Conservation (phyloP, 2,329 filamentous ascomycete species). For the Epichloe hybrida region DNA sequence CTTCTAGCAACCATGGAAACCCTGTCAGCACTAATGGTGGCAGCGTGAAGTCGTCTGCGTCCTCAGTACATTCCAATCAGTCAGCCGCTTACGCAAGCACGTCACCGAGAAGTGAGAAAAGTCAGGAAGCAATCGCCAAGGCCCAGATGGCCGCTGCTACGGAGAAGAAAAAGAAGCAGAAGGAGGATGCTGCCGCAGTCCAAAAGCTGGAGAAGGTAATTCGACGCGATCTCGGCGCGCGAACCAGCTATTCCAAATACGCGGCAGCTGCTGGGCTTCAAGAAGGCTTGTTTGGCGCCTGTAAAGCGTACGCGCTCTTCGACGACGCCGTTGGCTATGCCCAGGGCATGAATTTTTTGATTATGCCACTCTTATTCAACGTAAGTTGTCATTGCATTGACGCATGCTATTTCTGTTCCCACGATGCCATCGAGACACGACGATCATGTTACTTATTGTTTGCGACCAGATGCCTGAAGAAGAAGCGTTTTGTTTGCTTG, state of each 20-base stretch:
- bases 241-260: slow-evolving; percentile 95
- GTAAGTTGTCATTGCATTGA: slow-evolving; percentile 31
- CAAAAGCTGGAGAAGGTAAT: slow-evolving; percentile 85
- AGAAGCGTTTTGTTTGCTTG: slow-evolving; percentile 87
- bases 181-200: slow-evolving; percentile 60
- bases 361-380: slow-evolving; percentile 93
- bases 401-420: background rate
- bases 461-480: slow-evolving; percentile 74
- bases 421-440: background rate
- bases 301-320: slow-evolving; percentile 93
- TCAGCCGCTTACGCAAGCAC: slow-evolving; percentile 47
- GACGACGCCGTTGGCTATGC: slow-evolving; percentile 93
- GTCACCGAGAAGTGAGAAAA: slow-evolving; percentile 46
- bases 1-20: slow-evolving; percentile 35
- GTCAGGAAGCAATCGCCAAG: slow-evolving; percentile 50
- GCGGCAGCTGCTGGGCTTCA: slow-evolving; percentile 82
- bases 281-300: slow-evolving; percentile 86
- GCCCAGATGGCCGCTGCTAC: slow-evolving; percentile 48
- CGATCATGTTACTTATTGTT: background rate
- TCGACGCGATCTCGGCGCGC: slow-evolving; percentile 74
- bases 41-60: slow-evolving; percentile 61
- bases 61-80: slow-evolving; percentile 67
- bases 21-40: slow-evolving; percentile 48
- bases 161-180: slow-evolving; percentile 64
- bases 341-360: slow-evolving; percentile 99